phyloP scores from a whole-genome alignment of 2,329 filamentous ascomycete species.

The Thelonectria blattea region DNA sequence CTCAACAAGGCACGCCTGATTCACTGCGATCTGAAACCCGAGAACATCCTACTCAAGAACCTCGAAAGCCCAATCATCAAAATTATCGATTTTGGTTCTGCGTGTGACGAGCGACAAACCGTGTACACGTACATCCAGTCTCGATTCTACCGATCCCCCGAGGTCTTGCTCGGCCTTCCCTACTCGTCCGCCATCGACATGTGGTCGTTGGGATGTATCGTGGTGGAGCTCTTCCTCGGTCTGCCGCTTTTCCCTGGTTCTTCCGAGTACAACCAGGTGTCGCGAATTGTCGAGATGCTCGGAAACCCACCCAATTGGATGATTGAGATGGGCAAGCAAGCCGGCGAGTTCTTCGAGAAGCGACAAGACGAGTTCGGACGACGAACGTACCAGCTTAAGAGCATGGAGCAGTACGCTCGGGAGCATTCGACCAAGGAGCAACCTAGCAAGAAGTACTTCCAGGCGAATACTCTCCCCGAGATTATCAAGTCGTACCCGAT shows the following conservation, averaged over 20 bases:
- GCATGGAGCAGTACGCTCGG: conserved; percentile 96
- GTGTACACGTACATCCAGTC: conserved; percentile 99
- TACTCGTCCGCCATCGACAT: conserved; percentile 99
- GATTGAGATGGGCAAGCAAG: conserved; percentile 98
- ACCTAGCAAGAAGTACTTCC: conserved; percentile 99
- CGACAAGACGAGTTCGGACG: conserved; percentile 88
- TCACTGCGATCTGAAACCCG: conserved; percentile 96
- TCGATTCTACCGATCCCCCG: conserved; percentile 94
- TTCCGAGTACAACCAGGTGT: conserved; percentile 98
- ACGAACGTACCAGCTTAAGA: conserved; percentile 89
- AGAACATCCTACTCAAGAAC: conserved; percentile 97
- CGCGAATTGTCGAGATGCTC: conserved; percentile 96
- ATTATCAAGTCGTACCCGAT: conserved; percentile 98
- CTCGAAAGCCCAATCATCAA: conserved; percentile 99
- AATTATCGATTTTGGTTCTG: conserved; percentile 98
- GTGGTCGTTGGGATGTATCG: conserved; percentile 99
- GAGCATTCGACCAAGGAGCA: conserved; percentile 98
- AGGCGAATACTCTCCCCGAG: conserved; percentile 89
- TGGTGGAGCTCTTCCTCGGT: conserved; percentile 95
- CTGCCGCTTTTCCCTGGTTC: conserved; percentile 94
- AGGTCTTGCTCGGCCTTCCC: conserved; percentile 91
- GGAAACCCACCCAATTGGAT: conserved; percentile 98
- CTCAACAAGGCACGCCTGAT: conserved; percentile 96
- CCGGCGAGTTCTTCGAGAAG: conserved; percentile 97
- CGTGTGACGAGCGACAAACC: conserved; percentile 96